These are phyloP conservation scores for Corylus americana DNA, from an alignment of 306 rosid genomes.

Conservation along the genomic window DNA sequence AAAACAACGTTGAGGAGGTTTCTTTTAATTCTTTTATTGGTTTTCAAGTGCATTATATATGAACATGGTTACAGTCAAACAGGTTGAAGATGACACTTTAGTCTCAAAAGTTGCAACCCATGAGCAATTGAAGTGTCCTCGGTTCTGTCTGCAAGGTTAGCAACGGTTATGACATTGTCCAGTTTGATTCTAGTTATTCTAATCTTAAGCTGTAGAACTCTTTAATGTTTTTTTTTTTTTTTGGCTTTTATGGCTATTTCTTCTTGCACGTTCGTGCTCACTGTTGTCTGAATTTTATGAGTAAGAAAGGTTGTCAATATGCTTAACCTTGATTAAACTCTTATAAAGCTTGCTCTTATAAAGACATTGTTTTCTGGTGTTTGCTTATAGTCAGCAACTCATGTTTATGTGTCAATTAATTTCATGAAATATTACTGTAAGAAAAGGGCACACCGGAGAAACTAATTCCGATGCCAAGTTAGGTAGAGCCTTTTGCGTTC, in stretches of 20 bases:
- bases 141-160: neutral
- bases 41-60: neutral
- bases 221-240: neutral
- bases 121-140: slow-evolving; percentile 3
- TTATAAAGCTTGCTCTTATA: too few species aligned
- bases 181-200: neutral
- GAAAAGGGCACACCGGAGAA: neutral
- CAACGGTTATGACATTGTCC: neutral
- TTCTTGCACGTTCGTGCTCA: neutral
- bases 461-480: neutral
- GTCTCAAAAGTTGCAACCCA: neutral
- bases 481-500: neutral
- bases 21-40: neutral
- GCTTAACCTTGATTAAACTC: neutral
- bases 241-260: neutral
- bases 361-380: neutral
- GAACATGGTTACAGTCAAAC: slow-evolving; percentile 28
- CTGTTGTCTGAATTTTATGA: neutral
- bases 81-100: slow-evolving; percentile 16
- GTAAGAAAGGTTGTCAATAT: neutral
- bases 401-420: neutral
- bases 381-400: neutral
- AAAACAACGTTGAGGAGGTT: neutral
- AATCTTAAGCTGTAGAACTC: neutral
- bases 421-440: neutral